These are phyloP conservation scores for Aureobasidium sp. DNA, from an alignment of 2,329 filamentous ascomycete species.

Conservation along the genomic window DNA sequence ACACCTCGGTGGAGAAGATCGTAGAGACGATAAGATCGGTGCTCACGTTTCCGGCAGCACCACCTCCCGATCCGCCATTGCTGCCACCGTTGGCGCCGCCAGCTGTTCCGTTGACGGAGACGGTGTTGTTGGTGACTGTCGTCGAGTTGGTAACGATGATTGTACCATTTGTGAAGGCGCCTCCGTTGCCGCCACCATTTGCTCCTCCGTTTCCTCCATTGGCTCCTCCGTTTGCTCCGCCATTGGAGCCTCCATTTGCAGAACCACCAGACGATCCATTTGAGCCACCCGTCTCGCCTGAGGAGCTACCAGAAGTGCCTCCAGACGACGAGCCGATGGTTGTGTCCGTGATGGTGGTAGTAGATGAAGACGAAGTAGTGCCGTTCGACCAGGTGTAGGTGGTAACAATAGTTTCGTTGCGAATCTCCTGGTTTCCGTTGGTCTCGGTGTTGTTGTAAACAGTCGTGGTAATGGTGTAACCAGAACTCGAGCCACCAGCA, in stretches of 20 bases:
- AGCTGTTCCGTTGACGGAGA: constrained; percentile 4
- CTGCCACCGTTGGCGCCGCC: constrained; percentile 5
- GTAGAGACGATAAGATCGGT: constrained; percentile 7
- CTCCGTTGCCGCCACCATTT: background rate
- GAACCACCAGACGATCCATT: constrained; percentile 8
- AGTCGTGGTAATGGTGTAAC: constrained; percentile 4
- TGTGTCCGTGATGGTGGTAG: constrained; percentile 8
- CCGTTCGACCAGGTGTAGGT: constrained; percentile 15
- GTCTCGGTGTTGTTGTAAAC: constrained; percentile 8
- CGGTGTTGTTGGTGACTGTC: constrained; percentile 5
- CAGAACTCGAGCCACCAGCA: constrained; percentile 5
- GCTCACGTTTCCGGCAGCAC: constrained; percentile 9
- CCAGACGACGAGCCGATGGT: constrained; percentile 8
- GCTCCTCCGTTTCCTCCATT: background rate
- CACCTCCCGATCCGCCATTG: constrained; percentile 6
- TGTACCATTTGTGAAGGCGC: background rate
- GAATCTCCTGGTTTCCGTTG: background rate
- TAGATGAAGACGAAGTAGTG: constrained; percentile 6
- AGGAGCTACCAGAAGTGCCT: constrained; percentile 20
- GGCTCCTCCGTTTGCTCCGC: background rate
- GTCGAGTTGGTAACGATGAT: constrained; percentile 14
- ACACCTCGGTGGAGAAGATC: constrained; percentile 10
- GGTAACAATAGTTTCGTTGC: constrained; percentile 13
- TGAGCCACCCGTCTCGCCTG: constrained; percentile 9
- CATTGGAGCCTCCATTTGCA: constrained; percentile 6